phyloP scores from a whole-genome alignment of 1,284 basidiomycete genomes.

The Microbotryomycetes sp. region DNA sequence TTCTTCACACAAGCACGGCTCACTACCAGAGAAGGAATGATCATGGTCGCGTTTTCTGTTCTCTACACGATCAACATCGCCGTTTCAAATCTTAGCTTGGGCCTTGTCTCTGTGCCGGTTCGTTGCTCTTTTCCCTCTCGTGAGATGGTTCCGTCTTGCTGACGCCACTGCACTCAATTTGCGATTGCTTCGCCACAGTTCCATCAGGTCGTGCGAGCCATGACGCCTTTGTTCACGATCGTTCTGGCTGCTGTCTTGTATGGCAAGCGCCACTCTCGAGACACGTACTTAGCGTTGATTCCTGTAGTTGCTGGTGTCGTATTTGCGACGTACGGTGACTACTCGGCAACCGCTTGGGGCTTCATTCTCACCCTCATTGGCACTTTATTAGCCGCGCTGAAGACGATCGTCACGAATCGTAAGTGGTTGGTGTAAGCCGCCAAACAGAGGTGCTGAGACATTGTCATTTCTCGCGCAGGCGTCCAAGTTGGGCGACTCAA shows the following conservation, averaged over 20 bases:
- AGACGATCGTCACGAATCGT: conserved; percentile 81
- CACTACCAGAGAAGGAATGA: conserved; percentile 53
- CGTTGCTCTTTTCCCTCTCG: conserved; percentile 41
- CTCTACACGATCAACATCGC: conserved; percentile 88
- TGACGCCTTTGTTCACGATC: conserved; percentile 84
- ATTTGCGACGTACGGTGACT: conserved; percentile 54
- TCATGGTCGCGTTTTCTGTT: conserved; percentile 69
- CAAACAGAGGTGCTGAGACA: background rate
- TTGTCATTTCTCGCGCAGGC: background rate
- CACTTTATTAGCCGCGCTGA: conserved; percentile 78
- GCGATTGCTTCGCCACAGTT: conserved; percentile 52
- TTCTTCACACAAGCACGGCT: conserved; percentile 59
- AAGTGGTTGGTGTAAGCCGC: conserved; percentile 49
- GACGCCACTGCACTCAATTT: background rate
- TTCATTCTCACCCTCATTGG: conserved; percentile 78
- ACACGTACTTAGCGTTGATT: conserved; percentile 66
- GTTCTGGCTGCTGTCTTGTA: conserved; percentile 56
- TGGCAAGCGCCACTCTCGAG: conserved; percentile 47
- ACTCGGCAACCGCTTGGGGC: conserved; percentile 57
- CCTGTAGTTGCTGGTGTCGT: conserved; percentile 87
- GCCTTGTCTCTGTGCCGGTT: conserved; percentile 83
- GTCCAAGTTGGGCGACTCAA: conserved; percentile 43
- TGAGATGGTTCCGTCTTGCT: background rate
- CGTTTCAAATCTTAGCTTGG: conserved; percentile 79
- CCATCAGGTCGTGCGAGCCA: conserved; percentile 89